Evolutionary conservation across 23 red algal species (phyloP), one percentile per base, ranked within the genome.

Genomic region (Gracilaria vermiculophylla): DNA sequence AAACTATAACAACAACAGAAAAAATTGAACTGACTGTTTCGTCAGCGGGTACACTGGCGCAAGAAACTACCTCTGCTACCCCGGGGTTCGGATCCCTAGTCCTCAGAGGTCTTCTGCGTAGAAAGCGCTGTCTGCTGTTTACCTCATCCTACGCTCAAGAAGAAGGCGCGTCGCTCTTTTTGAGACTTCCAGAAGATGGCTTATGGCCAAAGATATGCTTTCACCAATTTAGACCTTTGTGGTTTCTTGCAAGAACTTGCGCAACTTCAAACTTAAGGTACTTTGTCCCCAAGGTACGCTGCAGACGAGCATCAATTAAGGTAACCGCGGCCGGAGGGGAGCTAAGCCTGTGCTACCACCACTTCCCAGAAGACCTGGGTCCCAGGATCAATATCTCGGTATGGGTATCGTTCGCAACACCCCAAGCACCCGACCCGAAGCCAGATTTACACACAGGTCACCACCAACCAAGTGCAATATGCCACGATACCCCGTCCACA

Each of bases 81-180:
- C 23, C 14, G 61, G 6, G 61, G 15, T 1, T 76, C 70, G 40
- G 70, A 76, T 40, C 70, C 47, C 47, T 53, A 40, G 32, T 40
- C 11, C 70, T 20, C 70, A 40, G 70, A 76, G 70, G 49, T 40
- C 70, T n/a, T 76, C 70, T 40, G 70, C 36, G 70, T 76, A 21
- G 70, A 40, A 76, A 76, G 49, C 70, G 70, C n/a, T 48, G 36
- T 76, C 49, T 40, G n/a, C n/a, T n/a, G n/a, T n/a, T n/a, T n/a
- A n/a, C n/a, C n/a, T n/a, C n/a, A n/a, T n/a, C n/a, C n/a, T 51
- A 2, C 70, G 70, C 49, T 49, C 37, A 5, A 66, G 70, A 40
- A 76, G 70, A 48, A 53, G 70, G 37, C 41, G 70, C 70, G 37
- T 39, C 31, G 70, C 25, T 76, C 70, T 53, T 27, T 76, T 48